Conservation (phyloP, 768 basidiomycete species). For the Hydnomerulius pinastri region DNA sequence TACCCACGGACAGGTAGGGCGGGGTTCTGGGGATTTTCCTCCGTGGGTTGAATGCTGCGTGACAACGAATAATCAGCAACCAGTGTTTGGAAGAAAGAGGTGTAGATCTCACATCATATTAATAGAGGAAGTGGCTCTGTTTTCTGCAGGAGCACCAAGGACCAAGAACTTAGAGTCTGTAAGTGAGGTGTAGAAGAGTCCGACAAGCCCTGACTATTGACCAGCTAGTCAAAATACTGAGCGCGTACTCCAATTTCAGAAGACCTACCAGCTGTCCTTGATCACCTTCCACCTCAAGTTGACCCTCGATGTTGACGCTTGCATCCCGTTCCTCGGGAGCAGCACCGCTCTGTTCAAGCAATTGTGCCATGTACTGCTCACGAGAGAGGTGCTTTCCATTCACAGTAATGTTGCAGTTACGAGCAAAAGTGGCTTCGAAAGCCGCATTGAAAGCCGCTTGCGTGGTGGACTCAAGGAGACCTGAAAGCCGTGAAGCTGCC, state of each 20-base stretch:
- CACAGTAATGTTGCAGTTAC: constrained; percentile 37
- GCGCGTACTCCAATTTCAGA: neutral
- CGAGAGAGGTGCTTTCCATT: constrained; percentile 43
- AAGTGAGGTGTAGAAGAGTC: constrained; percentile 40
- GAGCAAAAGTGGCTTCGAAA: constrained; percentile 44
- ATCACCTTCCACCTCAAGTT: constrained; percentile 28
- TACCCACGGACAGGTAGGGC: constrained; percentile 25
- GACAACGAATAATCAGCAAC: neutral
- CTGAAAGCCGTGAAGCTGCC: constrained; percentile 40
- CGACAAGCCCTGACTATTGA: constrained; percentile 31
- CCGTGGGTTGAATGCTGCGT: constrained; percentile 31
- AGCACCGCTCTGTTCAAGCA: constrained; percentile 33
- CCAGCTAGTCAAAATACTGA: no score
- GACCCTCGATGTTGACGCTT: constrained; percentile 24
- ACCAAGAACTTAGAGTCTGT: constrained; percentile 36
- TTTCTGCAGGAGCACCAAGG: constrained; percentile 34
- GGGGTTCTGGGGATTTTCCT: constrained; percentile 21
- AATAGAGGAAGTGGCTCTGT: constrained; percentile 35
- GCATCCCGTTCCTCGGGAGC: constrained; percentile 12
- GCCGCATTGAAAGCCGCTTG: constrained; percentile 34
- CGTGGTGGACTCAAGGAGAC: constrained; percentile 42
- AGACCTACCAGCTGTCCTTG: constrained; percentile 29
- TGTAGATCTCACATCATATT: constrained; percentile 38
- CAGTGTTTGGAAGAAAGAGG: neutral
- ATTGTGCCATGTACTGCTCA: constrained; percentile 40